These are phyloP conservation scores for Leccinum griseonigrum DNA, from an alignment of 1,284 basidiomycete species.

Conservation along the genomic window DNA sequence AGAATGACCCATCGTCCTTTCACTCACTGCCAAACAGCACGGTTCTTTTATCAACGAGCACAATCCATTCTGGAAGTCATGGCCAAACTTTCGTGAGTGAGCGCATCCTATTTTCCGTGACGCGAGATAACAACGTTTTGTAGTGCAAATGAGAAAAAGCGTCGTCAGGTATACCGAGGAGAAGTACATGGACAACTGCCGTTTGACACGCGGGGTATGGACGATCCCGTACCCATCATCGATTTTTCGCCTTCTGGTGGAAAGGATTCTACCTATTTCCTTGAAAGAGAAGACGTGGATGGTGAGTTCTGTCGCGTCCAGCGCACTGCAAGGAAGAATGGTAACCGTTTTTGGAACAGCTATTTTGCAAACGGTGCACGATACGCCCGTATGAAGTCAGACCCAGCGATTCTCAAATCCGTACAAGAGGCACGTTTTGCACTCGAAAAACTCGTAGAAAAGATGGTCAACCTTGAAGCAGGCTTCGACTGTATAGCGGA, in stretches of 20 bases:
- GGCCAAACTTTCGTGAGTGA: slow-evolving; percentile 73
- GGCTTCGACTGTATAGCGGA: slow-evolving; percentile 82
- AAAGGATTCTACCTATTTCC: slow-evolving; percentile 52
- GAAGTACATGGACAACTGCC: slow-evolving; percentile 81
- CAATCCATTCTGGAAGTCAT: slow-evolving; percentile 79
- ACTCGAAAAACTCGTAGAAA: slow-evolving; percentile 65
- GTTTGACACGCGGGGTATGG: slow-evolving; percentile 73
- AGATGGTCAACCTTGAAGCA: slow-evolving; percentile 74
- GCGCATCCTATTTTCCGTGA: background rate
- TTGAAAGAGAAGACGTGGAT: slow-evolving; percentile 73
- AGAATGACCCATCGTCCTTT: background rate
- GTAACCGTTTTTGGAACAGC: slow-evolving; percentile 37
- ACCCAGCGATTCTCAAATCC: slow-evolving; percentile 49
- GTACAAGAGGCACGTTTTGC: slow-evolving; percentile 58
- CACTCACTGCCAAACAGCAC: slow-evolving; percentile 41
- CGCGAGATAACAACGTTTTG: slow-evolving; percentile 5
- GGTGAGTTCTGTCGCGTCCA: slow-evolving; percentile 43
- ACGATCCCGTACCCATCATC: slow-evolving; percentile 71
- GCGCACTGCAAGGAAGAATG: background rate
- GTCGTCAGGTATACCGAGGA: slow-evolving; percentile 73
- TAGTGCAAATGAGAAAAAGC: slow-evolving; percentile 70
- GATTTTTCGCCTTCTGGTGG: slow-evolving; percentile 71
- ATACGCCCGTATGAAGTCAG: slow-evolving; percentile 46
- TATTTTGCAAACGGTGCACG: slow-evolving; percentile 61
- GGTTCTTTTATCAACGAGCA: slow-evolving; percentile 76